Conservation (phyloP, 2,329 filamentous ascomycete species). For the Cladosporium austrohemisphaericum region DNA sequence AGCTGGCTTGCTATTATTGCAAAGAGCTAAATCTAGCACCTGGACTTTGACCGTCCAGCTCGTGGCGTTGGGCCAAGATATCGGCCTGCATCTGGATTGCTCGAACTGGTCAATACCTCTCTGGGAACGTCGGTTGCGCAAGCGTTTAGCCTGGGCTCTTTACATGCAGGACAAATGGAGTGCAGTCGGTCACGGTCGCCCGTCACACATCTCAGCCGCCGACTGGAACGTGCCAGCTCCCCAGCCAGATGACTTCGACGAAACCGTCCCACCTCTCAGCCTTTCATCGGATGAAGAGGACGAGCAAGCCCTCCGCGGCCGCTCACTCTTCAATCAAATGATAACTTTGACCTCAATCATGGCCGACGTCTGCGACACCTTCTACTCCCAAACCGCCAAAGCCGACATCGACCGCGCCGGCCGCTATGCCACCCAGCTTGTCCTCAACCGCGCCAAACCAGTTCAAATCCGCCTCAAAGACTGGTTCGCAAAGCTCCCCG, state of each 20-base stretch:
- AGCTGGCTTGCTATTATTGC: conserved; percentile 69
- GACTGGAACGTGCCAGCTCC: conserved; percentile 75
- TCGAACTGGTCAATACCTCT: conserved; percentile 79
- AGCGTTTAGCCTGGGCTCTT: conserved; percentile 82
- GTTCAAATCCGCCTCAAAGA: conserved; percentile 79
- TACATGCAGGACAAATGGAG: conserved; percentile 97
- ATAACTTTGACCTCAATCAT: conserved; percentile 71
- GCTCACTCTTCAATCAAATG: conserved; percentile 70
- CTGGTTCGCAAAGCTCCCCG: conserved; percentile 71
- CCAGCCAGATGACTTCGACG: conserved; percentile 66
- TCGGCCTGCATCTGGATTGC: conserved; percentile 86
- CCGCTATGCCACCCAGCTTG: conserved; percentile 65
- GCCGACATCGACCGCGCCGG: conserved; percentile 64
- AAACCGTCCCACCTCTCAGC: conserved; percentile 51
- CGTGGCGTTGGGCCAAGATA: conserved; percentile 80
- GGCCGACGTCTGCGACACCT: conserved; percentile 75
- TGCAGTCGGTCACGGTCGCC: conserved; percentile 76
- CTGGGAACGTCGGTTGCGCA: conserved; percentile 82
- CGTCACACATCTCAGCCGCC: conserved; percentile 66
- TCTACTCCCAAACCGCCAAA: conserved; percentile 76
- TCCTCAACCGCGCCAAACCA: conserved; percentile 72
- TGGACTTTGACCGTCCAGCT: conserved; percentile 84
- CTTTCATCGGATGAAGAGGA: conserved; percentile 52
- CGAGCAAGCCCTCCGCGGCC: conserved; percentile 61
- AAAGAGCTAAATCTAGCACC: conserved; percentile 71